Evolutionary conservation across 176 grass and related monocot genomes (phyloP).

Genomic region (Hyparrhenia diplandra): DNA sequence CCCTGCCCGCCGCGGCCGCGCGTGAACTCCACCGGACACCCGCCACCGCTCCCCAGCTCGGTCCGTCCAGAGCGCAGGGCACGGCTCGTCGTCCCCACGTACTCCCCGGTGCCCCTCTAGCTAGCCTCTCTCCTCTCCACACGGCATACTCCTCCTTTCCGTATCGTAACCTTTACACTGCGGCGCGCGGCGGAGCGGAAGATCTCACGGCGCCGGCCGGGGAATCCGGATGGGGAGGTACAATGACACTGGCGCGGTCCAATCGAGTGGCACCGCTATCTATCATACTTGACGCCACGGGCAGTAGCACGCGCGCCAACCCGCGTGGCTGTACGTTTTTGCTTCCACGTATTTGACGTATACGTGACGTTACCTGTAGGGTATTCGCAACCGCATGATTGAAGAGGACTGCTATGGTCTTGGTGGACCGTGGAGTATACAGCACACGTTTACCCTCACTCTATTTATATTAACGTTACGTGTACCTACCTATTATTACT

Average conservation of each 20-base stretch:
- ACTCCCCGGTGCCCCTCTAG: no score
- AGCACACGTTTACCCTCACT: no score
- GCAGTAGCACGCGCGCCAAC: no score
- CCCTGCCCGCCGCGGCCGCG: not conserved
- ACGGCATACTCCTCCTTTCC: not conserved
- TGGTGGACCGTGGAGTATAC: no score
- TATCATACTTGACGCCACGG: no score
- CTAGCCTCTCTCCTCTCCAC: not conserved
- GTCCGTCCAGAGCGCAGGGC: not conserved
- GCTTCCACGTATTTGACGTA: not conserved
- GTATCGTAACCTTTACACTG: slow-evolving; percentile 8
- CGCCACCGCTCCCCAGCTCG: not conserved
- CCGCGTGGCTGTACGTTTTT: not conserved
- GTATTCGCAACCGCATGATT: not conserved
- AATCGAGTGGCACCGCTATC: not conserved
- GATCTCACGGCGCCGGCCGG: no score
- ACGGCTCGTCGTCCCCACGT: fast-evolving
- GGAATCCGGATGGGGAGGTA: not conserved
- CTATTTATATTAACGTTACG: no score
- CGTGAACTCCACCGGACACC: not conserved
- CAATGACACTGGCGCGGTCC: not conserved
- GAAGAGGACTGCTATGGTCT: no score
- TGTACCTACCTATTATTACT: no score
- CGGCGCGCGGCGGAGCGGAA: no score
- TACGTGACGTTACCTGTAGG: not conserved